These are phyloP conservation scores for Phyllosticta paracitricarpa DNA, from an alignment of 2,329 filamentous ascomycete genomes.

Conservation along the genomic window DNA sequence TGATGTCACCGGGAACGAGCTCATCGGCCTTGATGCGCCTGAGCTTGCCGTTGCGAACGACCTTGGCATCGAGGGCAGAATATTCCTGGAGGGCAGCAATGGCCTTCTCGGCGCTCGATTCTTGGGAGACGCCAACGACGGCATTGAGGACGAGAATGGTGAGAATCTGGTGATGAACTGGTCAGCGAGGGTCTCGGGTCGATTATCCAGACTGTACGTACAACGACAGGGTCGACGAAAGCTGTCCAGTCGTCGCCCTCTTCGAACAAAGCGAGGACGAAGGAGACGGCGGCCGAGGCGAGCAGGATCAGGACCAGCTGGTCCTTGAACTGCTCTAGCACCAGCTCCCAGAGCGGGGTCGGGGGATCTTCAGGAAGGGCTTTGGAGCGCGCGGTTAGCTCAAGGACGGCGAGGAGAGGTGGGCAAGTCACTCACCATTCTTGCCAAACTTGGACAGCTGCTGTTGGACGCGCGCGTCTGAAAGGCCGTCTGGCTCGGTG, in stretches of 20 bases:
- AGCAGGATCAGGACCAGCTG: slow-evolving; percentile 93
- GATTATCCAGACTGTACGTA: slow-evolving; percentile 43
- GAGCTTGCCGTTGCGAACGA: slow-evolving; percentile 72
- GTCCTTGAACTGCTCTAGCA: slow-evolving; percentile 98
- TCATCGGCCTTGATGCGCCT: slow-evolving; percentile 90
- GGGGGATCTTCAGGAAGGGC: slow-evolving; percentile 81
- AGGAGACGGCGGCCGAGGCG: slow-evolving; percentile 85
- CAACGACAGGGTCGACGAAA: slow-evolving; percentile 91
- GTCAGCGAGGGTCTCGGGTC: background rate
- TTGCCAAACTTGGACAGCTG: slow-evolving; percentile 41
- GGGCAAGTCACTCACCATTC: slow-evolving; percentile 36
- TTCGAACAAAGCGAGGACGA: slow-evolving; percentile 86
- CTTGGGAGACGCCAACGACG: slow-evolving; percentile 94
- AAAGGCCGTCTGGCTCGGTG: slow-evolving; percentile 40
- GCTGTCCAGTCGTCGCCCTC: slow-evolving; percentile 90
- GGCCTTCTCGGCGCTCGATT: slow-evolving; percentile 96
- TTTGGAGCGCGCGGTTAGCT: slow-evolving; percentile 23
- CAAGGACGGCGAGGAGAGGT: background rate
- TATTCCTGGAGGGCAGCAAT: slow-evolving; percentile 98
- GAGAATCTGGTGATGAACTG: slow-evolving; percentile 56
- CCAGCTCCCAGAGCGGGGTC: slow-evolving; percentile 90
- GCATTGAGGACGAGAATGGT: slow-evolving; percentile 96
- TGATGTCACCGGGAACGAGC: slow-evolving; percentile 85
- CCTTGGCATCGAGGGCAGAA: slow-evolving; percentile 95
- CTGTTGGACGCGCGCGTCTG: slow-evolving; percentile 37